These are phyloP conservation scores for Cladophialophora carrionii DNA, from an alignment of 2,329 filamentous ascomycete genomes.

Conservation along the genomic window DNA sequence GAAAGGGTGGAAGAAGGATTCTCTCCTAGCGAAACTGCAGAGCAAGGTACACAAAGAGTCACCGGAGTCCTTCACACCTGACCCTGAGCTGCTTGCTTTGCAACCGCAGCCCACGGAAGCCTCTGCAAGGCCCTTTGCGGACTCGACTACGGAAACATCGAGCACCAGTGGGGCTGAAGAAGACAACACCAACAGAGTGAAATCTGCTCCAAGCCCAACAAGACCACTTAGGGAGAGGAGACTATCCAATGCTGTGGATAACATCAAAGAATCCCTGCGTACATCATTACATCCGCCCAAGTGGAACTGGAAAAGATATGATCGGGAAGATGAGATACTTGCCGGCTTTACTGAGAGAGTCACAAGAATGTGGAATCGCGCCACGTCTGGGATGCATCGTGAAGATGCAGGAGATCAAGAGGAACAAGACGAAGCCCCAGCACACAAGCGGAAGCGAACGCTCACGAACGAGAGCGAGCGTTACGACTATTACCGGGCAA, in stretches of 20 bases:
- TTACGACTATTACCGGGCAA: conserved; percentile 59
- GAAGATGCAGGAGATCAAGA: conserved; percentile 16
- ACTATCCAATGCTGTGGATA: conserved; percentile 76
- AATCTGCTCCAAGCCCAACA: conserved; percentile 78
- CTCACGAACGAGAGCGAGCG: conserved; percentile 50
- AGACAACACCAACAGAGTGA: neutral
- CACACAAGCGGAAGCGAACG: conserved; percentile 43
- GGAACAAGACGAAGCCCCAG: conserved; percentile 11
- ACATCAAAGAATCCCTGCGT: conserved; percentile 59
- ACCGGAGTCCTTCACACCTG: neutral
- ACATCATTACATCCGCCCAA: conserved; percentile 55
- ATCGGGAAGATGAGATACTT: conserved; percentile 83
- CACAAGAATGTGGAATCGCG: conserved; percentile 36
- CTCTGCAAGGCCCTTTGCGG: conserved; percentile 14
- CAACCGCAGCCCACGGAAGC: conserved; percentile 9
- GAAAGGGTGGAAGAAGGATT: conserved; percentile 37
- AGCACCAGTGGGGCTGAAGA: conserved; percentile 8
- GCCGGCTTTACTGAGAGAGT: conserved; percentile 61
- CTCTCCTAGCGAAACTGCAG: conserved; percentile 27
- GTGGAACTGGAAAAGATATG: conserved; percentile 79
- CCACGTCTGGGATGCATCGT: conserved; percentile 15
- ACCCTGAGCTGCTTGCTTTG: neutral
- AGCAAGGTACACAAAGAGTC: conserved; percentile 55
- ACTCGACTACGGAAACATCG: conserved; percentile 6
- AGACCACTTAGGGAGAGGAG: conserved; percentile 83